A percentile compares a stretch with the other conserved stretches of the same genome.
phyloP scores from a whole-genome alignment of 2,329 filamentous ascomycete genomes.

The Botrytis hyacinthi region DNA sequence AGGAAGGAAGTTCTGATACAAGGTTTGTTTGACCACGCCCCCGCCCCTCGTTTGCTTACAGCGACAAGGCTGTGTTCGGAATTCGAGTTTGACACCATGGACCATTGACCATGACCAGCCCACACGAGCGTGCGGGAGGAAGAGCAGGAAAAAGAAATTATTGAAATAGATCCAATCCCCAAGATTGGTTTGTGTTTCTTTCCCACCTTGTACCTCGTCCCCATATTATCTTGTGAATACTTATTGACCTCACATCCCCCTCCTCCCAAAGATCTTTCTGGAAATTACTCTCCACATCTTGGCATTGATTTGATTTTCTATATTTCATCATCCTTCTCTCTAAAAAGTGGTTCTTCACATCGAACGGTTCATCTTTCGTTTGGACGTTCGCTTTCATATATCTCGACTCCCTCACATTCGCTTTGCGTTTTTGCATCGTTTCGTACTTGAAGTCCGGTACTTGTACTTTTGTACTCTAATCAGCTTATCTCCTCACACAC shows the following conservation, averaged over 20 bases:
- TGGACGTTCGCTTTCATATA: background rate
- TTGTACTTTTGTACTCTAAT: background rate
- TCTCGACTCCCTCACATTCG: constrained; percentile 5
- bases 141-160: background rate
- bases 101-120: background rate
- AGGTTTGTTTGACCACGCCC: constrained; percentile 17
- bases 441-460: constrained; percentile 16
- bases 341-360: constrained; percentile 6
- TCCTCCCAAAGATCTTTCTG: background rate
- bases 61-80: constrained; percentile 18
- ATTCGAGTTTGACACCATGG: constrained; percentile 15
- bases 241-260: constrained; percentile 6
- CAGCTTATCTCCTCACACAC: background rate
- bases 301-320: constrained; percentile 4
- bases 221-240: constrained; percentile 2
- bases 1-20: constrained; percentile 11
- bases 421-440: background rate
- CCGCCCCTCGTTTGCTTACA: constrained; percentile 9
- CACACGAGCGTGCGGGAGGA: background rate
- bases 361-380: constrained; percentile 8
- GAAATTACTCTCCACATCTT: constrained; percentile 11
- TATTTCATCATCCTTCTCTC: constrained; percentile 8
- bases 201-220: background rate
- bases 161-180: constrained; percentile 7
- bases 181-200: background rate